Percentiles rank a stretch among this genome's conserved stretches.
Evolutionary conservation across 2,329 filamentous ascomycete species (phyloP).

Genomic region (Ophiostoma angusticollis): DNA sequence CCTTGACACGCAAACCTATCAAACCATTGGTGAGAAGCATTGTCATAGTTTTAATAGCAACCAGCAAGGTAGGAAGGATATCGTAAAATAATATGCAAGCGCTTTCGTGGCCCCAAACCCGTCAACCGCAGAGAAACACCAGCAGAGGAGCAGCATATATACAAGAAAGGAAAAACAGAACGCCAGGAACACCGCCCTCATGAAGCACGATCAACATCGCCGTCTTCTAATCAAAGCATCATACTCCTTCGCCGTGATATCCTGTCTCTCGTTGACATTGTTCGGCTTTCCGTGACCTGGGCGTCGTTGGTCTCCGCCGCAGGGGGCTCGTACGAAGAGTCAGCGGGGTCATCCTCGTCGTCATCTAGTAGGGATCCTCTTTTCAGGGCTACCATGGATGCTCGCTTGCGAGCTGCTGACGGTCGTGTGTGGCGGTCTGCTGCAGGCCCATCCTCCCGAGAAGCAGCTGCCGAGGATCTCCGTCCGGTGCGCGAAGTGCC

Average conservation of each 20-base stretch:
- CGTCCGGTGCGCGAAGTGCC: slow-evolving; percentile 3
- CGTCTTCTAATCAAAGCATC: slow-evolving; percentile 36
- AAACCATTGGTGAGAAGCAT: no score
- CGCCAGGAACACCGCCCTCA: slow-evolving; percentile 1
- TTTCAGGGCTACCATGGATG: slow-evolving; percentile 29
- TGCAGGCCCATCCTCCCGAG: slow-evolving; percentile 1
- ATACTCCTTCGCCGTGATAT: slow-evolving; percentile 41
- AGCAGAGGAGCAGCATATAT: no score
- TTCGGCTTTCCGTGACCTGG: slow-evolving; percentile 12
- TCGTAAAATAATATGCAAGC: slow-evolving; percentile 12
- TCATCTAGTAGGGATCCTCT: slow-evolving; percentile 20
- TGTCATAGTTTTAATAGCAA: no score
- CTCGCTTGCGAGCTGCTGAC: slow-evolving; percentile 25
- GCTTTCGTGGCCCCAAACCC: slow-evolving; percentile 4
- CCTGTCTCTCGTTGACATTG: slow-evolving; percentile 18
- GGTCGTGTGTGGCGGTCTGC: slow-evolving; percentile 14
- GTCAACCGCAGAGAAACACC: no score
- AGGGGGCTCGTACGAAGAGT: slow-evolving; percentile 16
- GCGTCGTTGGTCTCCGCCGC: slow-evolving; percentile 12
- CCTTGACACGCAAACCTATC: no score
- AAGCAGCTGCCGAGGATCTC: slow-evolving; percentile 2
- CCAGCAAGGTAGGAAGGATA: slow-evolving; percentile 11
- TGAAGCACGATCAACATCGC: neutral
- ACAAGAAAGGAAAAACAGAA: neutral
- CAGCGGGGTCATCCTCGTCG: slow-evolving; percentile 22